Evolutionary conservation across 495 filamentous ascomycete species (phyloP).

Genomic region (Hypomontagnella monticulosa): DNA sequence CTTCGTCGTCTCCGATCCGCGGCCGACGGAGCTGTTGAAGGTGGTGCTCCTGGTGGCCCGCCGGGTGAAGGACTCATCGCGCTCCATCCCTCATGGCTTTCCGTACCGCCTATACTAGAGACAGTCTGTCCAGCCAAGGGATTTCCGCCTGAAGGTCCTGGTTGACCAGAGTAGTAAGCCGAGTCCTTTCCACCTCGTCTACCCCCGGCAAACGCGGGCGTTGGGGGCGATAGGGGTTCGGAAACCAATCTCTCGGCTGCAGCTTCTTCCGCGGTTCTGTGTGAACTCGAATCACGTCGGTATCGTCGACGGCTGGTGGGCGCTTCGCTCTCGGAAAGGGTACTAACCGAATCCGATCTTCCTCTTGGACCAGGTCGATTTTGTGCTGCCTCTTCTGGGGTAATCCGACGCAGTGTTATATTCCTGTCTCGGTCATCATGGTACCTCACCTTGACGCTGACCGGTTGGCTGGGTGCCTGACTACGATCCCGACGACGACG

Average conservation of each 20-base stretch:
- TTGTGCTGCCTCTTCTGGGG: conserved; percentile 77
- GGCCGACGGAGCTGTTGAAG: conserved; percentile 40
- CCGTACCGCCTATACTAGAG: conserved; percentile 53
- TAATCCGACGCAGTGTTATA: conserved; percentile 81
- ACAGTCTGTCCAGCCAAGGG: conserved; percentile 48
- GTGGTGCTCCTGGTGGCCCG: conserved; percentile 34
- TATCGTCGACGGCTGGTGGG: conserved; percentile 53
- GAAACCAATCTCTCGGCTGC: conserved; percentile 52
- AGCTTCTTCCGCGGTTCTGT: conserved; percentile 49
- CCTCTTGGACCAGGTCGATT: conserved; percentile 44
- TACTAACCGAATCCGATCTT: conserved; percentile 59
- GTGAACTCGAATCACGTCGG: conserved; percentile 55
- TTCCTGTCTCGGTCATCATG: conserved; percentile 77
- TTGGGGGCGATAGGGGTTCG: conserved; percentile 55
- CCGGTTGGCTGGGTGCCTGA: conserved; percentile 65
- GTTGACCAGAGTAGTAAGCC: conserved; percentile 62
- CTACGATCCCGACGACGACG: conserved; percentile 50
- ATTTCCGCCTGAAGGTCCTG: conserved; percentile 51
- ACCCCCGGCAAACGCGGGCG: conserved; percentile 55
- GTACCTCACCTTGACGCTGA: conserved; percentile 82
- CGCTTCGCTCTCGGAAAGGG: conserved; percentile 56
- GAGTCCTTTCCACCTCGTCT: conserved; percentile 60
- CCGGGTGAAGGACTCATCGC: conserved; percentile 50
- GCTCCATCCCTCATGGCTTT: conserved; percentile 55
- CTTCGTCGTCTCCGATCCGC: conserved; percentile 58